Evolutionary conservation across 352 stramenopile species (phyloP).

Genomic region (Pythium aristosporum): DNA sequence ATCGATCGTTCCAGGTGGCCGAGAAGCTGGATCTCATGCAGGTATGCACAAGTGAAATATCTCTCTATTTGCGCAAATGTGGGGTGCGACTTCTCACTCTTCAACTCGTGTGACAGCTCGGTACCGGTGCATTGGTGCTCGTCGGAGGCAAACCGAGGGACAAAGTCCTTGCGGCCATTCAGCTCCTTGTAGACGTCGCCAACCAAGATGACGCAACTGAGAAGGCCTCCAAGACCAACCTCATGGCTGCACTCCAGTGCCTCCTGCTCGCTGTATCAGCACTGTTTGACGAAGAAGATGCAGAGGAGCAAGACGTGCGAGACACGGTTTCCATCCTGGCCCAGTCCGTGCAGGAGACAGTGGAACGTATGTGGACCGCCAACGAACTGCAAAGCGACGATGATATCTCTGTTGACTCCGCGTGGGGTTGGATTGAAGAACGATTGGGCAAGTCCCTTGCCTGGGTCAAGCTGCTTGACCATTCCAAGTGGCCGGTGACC

Average conservation of each 20-base stretch:
- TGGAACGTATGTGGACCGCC: slow-evolving; percentile 41
- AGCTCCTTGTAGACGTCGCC: slow-evolving; percentile 25
- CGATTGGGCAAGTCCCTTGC: slow-evolving; percentile 48
- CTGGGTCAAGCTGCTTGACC: slow-evolving; percentile 73
- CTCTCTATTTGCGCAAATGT: not conserved
- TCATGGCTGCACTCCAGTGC: slow-evolving; percentile 36
- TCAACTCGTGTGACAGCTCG: slow-evolving; percentile 32
- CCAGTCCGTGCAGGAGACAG: slow-evolving; percentile 54
- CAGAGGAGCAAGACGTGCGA: slow-evolving; percentile 49
- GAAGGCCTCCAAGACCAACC: not conserved
- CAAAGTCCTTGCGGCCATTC: slow-evolving; percentile 58
- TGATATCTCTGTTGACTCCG: slow-evolving; percentile 30
- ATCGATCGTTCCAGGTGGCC: slow-evolving; percentile 55
- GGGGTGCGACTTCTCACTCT: not conserved
- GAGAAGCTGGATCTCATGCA: slow-evolving; percentile 62
- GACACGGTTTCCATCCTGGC: slow-evolving; percentile 55
- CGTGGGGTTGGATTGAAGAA: slow-evolving; percentile 70
- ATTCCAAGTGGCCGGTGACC: slow-evolving; percentile 61
- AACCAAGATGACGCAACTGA: slow-evolving; percentile 9
- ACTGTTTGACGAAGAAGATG: slow-evolving; percentile 62
- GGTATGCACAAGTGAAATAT: slow-evolving; percentile 14
- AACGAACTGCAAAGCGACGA: not conserved
- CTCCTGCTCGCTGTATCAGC: slow-evolving; percentile 57
- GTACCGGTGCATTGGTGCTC: slow-evolving; percentile 51
- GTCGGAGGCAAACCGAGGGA: slow-evolving; percentile 47